Conservation (phyloP, 768 basidiomycete species). For the Solioccasus polychromus region DNA sequence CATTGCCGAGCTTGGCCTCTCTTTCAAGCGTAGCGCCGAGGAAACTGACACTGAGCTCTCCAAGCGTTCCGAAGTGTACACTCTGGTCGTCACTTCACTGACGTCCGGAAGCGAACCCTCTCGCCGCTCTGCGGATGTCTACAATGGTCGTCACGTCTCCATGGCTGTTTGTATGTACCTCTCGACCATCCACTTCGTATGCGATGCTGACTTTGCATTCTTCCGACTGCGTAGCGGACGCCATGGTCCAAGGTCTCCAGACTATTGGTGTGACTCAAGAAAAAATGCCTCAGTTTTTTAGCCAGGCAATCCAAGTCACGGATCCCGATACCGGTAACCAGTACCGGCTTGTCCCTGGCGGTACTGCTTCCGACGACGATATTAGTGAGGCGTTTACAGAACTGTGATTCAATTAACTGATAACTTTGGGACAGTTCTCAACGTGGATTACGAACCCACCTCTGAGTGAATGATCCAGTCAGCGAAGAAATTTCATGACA, state of each 20-base stretch:
- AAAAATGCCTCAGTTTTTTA: not conserved
- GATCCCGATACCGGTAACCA: not conserved
- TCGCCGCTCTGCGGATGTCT: not conserved
- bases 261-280: not conserved
- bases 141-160: not conserved
- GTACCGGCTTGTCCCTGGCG: not conserved
- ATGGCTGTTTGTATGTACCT: not conserved
- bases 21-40: not conserved
- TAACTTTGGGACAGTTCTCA: not conserved
- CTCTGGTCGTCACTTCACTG: not conserved
- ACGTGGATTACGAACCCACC: not conserved
- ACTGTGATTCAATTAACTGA: not conserved
- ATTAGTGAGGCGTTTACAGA: not conserved
- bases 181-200: not conserved
- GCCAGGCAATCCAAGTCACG: not conserved
- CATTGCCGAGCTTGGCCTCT: no score
- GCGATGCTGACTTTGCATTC: not conserved
- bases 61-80: constrained; percentile 1
- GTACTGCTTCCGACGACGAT: not conserved
- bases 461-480: not conserved
- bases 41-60: not conserved
- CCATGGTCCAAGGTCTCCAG: not conserved
- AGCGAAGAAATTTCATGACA: not conserved
- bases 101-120: not conserved
- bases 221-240: not conserved